These are phyloP conservation scores for Drechslerella dactyloides DNA, from an alignment of 2,329 filamentous ascomycete species.

Conservation along the genomic window DNA sequence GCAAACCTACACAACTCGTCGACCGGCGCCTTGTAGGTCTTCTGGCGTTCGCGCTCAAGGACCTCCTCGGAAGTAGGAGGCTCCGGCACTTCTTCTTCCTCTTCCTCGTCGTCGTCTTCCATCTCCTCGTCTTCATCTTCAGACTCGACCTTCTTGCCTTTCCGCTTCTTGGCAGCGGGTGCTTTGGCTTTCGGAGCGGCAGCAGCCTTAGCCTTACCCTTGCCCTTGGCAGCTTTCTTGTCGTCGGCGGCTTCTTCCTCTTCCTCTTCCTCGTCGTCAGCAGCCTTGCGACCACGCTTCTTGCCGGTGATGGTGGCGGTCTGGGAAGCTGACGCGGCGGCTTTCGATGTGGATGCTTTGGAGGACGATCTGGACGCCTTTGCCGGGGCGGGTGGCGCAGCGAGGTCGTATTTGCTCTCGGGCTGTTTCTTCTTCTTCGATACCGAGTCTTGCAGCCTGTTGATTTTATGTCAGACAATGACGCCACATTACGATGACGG, in stretches of 20 bases:
- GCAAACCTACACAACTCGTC: slow-evolving; percentile 49
- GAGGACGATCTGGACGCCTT: slow-evolving; percentile 36
- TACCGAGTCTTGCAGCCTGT: slow-evolving; percentile 39
- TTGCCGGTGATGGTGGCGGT: slow-evolving; percentile 44
- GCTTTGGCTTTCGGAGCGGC: slow-evolving; percentile 32
- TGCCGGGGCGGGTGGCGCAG: slow-evolving; percentile 27
- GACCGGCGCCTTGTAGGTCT: slow-evolving; percentile 55
- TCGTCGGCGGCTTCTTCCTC: slow-evolving; percentile 49
- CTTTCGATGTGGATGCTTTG: slow-evolving; percentile 3
- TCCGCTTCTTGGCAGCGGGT: slow-evolving; percentile 44
- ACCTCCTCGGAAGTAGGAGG: slow-evolving; percentile 26
- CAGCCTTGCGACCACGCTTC: slow-evolving; percentile 51
- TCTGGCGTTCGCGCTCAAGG: slow-evolving; percentile 52
- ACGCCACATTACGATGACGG: background rate
- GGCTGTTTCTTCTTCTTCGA: slow-evolving; percentile 46
- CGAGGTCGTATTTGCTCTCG: slow-evolving; percentile 38
- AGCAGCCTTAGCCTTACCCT: slow-evolving; percentile 18
- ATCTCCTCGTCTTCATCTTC: slow-evolving; percentile 56
- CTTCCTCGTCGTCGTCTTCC: slow-evolving; percentile 52
- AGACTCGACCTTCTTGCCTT: slow-evolving; percentile 40
- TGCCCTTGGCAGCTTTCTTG: slow-evolving; percentile 27
- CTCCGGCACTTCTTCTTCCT: slow-evolving; percentile 36
- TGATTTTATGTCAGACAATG: background rate
- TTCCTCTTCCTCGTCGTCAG: slow-evolving; percentile 40
- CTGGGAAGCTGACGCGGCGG: slow-evolving; percentile 36